Percentiles rank a stretch among this genome's conserved stretches.
phyloP scores from a whole-genome alignment of 2,329 filamentous ascomycete species.

The Nemania diffusa region DNA sequence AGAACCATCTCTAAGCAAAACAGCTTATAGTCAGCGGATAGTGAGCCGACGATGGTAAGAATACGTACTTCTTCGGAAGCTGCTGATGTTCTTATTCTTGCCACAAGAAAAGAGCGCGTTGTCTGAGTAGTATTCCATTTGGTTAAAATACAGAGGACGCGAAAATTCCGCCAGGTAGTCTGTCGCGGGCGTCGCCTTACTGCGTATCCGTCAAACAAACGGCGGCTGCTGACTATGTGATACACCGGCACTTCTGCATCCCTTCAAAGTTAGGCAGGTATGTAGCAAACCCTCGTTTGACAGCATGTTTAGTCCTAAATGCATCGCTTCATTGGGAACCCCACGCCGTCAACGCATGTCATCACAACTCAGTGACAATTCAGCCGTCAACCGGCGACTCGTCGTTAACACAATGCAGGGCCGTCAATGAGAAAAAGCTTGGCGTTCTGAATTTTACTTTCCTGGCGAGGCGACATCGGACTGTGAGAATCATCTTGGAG shows the following conservation, averaged over 20 bases:
- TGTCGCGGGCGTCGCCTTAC: no score
- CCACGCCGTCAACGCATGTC: conserved; percentile 32
- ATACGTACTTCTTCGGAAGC: conserved; percentile 13
- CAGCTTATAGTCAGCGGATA: conserved; percentile 30
- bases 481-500: conserved; percentile 26
- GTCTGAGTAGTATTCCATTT: not conserved
- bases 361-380: conserved; percentile 23
- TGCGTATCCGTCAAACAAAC: not conserved
- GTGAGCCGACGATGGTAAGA: conserved; percentile 27
- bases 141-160: not conserved
- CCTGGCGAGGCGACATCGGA: conserved; percentile 44
- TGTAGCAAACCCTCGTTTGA: not conserved
- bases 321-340: conserved; percentile 15
- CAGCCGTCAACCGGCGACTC: conserved; percentile 19
- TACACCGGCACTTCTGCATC: conserved; percentile 10
- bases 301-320: not conserved
- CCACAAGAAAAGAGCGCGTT: conserved; percentile 5
- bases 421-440: conserved; percentile 19
- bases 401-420: conserved; percentile 30
- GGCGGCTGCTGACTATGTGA: conserved; percentile 1
- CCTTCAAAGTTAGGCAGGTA: not conserved
- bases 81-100: not conserved
- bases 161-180: no score
- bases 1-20: conserved; percentile 15
- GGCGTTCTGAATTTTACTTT: conserved; percentile 31